Evolutionary conservation across 1,284 basidiomycete species (phyloP), one percentile per base, ranked within the genome.

Genomic region (Apiotrichum akiyoshidainum): DNA sequence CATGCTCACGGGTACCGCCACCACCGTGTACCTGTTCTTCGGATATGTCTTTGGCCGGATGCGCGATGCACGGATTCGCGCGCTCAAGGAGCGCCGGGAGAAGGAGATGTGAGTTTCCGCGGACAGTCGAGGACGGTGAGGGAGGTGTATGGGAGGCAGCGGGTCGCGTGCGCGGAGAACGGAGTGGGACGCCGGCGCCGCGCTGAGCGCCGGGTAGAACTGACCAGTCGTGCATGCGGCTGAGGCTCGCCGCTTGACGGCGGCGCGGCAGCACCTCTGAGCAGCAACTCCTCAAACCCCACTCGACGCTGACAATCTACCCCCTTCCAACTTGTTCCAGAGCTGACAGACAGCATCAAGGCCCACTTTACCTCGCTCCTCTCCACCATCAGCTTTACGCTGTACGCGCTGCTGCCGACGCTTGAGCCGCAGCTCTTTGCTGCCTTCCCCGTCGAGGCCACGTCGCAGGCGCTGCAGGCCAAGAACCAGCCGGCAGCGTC

Each of bases 361-460:
- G 67, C 70, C 12, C 74, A 77, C 64, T 78, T 77, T 57, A 73
- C 71, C 5, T 70, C 74, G 11, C 64, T 76, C 6, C 60, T 75
- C 51, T 75, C 73, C 14, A 77, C 72, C 7, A 73, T 77, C 31
- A 73, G 72, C 19, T 75, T 75, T 63, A 78, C 77, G 3, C 68
- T 78, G 44, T 78, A 78, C 50, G 76, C 76, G 13, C 69, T 78
- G 12, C 61, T 78, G 2, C 77, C 77, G 13, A 78, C 74, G 0
- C 65, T 78, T 26, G 68, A 70, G 33, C 70, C 71, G 1, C 73
- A 75, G 49, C 61, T 78, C 6, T 64, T 70, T 41, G 65, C 63
- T 1, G 67, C 65, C 4, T 75, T 75, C 56, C 68, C 73, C 16
- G 72, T 77, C 33, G 76, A 78, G 63, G 26, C 48, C 2, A 74